These are phyloP conservation scores for Porcisia hertigi DNA, from an alignment of 208 protist species.

Conservation along the genomic window DNA sequence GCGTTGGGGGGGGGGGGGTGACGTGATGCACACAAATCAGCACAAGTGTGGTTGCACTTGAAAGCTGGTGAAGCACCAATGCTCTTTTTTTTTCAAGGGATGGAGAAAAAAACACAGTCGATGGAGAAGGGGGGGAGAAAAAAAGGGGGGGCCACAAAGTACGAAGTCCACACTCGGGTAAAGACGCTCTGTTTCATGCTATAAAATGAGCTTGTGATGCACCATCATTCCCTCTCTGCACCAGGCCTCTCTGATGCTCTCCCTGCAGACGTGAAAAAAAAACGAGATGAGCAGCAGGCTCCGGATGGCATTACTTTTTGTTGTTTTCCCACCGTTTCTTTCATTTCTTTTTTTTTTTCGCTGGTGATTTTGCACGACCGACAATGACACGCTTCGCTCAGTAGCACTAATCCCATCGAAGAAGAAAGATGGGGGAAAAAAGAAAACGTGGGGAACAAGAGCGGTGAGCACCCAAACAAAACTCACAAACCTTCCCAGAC, in stretches of 20 bases:
- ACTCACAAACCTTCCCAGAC: neutral
- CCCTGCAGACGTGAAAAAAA: neutral
- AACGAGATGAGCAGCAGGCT: neutral
- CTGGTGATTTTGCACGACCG: neutral
- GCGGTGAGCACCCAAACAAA: neutral
- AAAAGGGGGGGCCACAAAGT: slow-evolving; percentile 1
- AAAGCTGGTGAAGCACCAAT: neutral
- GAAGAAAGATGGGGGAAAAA: neutral
- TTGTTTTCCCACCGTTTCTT: neutral
- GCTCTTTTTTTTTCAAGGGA: neutral
- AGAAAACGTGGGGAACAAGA: neutral
- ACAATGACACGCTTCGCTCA: neutral
- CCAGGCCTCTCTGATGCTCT: neutral
- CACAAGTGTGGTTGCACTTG: neutral
- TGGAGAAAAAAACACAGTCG: neutral
- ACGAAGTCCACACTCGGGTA: neutral
- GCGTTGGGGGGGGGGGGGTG: neutral
- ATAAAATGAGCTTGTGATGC: too few species aligned
- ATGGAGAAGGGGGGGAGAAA: neutral
- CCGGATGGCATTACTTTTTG: neutral
- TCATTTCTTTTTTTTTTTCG: neutral
- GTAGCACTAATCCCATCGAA: neutral
- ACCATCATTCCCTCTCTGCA: neutral
- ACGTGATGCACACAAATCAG: neutral
- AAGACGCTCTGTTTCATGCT: neutral